Evolutionary conservation across 2,329 filamentous ascomycete genomes (phyloP), one percentile per base, ranked within the genome.

Genomic region (Claviceps sp.): DNA sequence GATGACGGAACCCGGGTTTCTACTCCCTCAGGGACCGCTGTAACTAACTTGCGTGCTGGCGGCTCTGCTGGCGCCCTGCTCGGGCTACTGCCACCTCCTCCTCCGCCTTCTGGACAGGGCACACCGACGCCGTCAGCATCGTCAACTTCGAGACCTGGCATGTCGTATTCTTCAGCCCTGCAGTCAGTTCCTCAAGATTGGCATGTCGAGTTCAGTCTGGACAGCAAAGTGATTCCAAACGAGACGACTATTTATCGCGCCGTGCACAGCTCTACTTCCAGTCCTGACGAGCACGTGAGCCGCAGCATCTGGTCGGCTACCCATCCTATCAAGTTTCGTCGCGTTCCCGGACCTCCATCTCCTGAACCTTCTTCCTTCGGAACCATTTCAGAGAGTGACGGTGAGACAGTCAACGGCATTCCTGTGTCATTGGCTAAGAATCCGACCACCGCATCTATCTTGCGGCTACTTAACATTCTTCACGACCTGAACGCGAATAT

Each of bases 171-270:
- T 24, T 86, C 87, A 50, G 88, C 88, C 4, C 79, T 94, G 50
- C 86, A 90, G 59, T 75, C 86, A 14, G 74, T 81, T 0, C 88
- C 90, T 1, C 86, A 94, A 63, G 90, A 97, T 63, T 98, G 93
- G 93, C 91, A 98, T 62, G 89, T 98, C 55, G 88, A 97, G 62
- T 98, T 98, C 68, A 90, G 81, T 58, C 78, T 97, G 48, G 85
- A 94, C 57, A 85, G 79, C 50, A 88, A 89, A 65, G 78, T 86
- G 1, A 85, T 98, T 54, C 76, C 86, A 0, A 93, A 90, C 59
- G 90, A 97, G 60, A 96, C 88, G 0, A 98, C 93, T 0, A 91
- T 98, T 52, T 98, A 97, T 63, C 85, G 91, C 47, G 93, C 93
- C 37, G 88, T 97, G 8, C 88, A 96, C 62, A 86, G 81, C 63